A percentile compares a stretch with the other conserved stretches of the same genome.
phyloP scores from a whole-genome alignment of 495 filamentous ascomycete species.

The Podospora pseudoanserina region DNA sequence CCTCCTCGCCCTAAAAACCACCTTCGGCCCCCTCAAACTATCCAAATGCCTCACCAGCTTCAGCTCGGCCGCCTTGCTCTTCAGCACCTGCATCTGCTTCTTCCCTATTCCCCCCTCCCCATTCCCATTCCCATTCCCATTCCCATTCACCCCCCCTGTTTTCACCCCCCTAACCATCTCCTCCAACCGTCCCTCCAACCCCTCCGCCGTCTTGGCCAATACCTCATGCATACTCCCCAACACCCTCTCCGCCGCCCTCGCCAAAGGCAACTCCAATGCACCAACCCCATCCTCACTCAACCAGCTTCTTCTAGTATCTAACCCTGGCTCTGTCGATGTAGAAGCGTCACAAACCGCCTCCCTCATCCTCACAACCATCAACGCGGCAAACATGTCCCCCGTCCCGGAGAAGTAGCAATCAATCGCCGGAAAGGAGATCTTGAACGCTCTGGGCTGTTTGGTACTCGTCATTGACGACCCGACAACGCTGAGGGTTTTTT shows the following conservation, averaged over 20 bases:
- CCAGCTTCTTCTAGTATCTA: slow-evolving; percentile 59
- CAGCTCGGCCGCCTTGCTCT: slow-evolving; percentile 76
- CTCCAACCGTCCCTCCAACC: slow-evolving; percentile 45
- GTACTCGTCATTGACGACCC: too few species aligned
- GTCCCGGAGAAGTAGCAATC: slow-evolving; percentile 94
- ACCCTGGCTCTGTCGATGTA: slow-evolving; percentile 29
- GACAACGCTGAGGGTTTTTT: too few species aligned
- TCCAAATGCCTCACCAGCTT: slow-evolving; percentile 68
- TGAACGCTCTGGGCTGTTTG: slow-evolving; percentile 46
- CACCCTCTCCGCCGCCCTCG: slow-evolving; percentile 78
- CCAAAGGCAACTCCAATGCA: slow-evolving; percentile 70
- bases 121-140: slow-evolving; percentile 34
- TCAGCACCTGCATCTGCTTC: slow-evolving; percentile 62
- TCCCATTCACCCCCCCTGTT: slow-evolving; percentile 23
- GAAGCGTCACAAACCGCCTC: slow-evolving; percentile 69
- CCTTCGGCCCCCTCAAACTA: slow-evolving; percentile 59
- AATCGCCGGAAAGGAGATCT: slow-evolving; percentile 77
- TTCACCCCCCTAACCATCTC: slow-evolving; percentile 30
- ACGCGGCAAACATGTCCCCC: slow-evolving; percentile 95
- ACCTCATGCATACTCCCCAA: slow-evolving; percentile 91
- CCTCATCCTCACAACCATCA: slow-evolving; percentile 83
- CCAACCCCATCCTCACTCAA: slow-evolving; percentile 63
- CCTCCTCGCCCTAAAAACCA: slow-evolving; percentile 54
- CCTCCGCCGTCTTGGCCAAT: slow-evolving; percentile 68
- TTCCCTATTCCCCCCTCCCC: slow-evolving; percentile 55